These are phyloP conservation scores for Xylaria sp. DNA, from an alignment of 2,329 filamentous ascomycete genomes.

Conservation along the genomic window DNA sequence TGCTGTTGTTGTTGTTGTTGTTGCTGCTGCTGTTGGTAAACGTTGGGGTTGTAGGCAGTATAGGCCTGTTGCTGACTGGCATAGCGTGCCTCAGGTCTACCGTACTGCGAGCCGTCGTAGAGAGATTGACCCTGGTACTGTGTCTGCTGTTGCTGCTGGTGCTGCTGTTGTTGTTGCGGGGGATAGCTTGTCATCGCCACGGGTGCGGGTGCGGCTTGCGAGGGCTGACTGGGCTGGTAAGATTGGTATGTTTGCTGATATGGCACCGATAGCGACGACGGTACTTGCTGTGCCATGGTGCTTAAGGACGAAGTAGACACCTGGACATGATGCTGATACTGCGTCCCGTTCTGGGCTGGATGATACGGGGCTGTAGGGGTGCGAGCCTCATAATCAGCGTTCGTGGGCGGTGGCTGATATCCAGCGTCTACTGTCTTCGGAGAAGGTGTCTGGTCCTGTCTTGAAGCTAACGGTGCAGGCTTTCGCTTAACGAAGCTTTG, in stretches of 20 bases:
- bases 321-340: conserved; percentile 26
- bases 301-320: conserved; percentile 29
- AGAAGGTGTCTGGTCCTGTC: conserved; percentile 38
- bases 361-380: conserved; percentile 31
- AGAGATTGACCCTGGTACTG: conserved; percentile 29
- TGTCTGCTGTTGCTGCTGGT: conserved; percentile 18
- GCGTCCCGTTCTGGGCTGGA: conserved; percentile 22
- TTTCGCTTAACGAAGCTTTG: conserved; percentile 41
- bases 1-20: conserved; percentile 31
- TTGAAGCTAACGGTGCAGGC: conserved; percentile 37
- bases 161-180: conserved; percentile 20
- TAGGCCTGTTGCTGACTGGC: conserved; percentile 35
- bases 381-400: conserved; percentile 14
- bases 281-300: conserved; percentile 17
- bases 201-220: conserved; percentile 28
- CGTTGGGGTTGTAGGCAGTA: conserved; percentile 41
- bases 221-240: conserved; percentile 42
- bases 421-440: conserved; percentile 34
- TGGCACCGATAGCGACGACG: conserved; percentile 29
- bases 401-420: conserved; percentile 30
- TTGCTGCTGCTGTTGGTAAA: conserved; percentile 35
- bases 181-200: conserved; percentile 10
- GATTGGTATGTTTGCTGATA: conserved; percentile 39
- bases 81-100: conserved; percentile 23
- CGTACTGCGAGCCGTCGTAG: conserved; percentile 38